Evolutionary conservation across 2,329 filamentous ascomycete species (phyloP), one percentile per base, ranked within the genome.

Genomic region (Xylariales sp.): DNA sequence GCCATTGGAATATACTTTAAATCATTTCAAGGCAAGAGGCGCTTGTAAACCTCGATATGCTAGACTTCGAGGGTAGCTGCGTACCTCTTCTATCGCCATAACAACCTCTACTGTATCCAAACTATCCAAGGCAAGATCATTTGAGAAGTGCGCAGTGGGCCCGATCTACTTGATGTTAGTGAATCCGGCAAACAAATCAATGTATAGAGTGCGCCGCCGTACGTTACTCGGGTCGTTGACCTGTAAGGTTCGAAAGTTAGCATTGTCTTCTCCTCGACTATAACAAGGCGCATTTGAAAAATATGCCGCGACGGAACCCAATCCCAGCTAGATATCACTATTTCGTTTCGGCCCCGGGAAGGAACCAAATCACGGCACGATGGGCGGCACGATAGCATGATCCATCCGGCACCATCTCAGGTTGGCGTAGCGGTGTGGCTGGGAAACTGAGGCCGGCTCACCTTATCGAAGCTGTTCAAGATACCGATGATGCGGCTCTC

Each of bases 41-140:
- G 50, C 23, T 23, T 53, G 46, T 71, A 71, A 12, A 54, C 14
- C 18, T 5, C 49, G 30, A 34, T 23, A 10, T 14, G 16, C 28
- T 3, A 7, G 2, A 5, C 5, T 50, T 16, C 14, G 16, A 3
- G 12, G 9, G 10, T 39, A n/a, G 6, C n/a, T 32, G 6, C 63
- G 75, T 83, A 94, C 92, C 90, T 99, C 96, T 89, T 99, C 96
- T 83, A 99, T 98, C 74, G 96, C 96, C 96, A 99, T 99, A 77
- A 99, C 96, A 74, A 99, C 96, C 87, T 99, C 96, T 72, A 99
- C 96, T 72, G 96, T 97, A 82, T 99, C 96, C 82, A 99, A 89
- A 84, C 92, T 97, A 86, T 99, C 96, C 78, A 99, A 87, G 73
- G 94, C 96, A 72, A 99, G 92, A 84, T 99, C 95, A 82, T 97